Percentiles rank a stretch among this genome's conserved stretches.
These are phyloP conservation scores for Didymella keratinophila DNA, from an alignment of 2,329 filamentous ascomycete species.

Conservation along the genomic window DNA sequence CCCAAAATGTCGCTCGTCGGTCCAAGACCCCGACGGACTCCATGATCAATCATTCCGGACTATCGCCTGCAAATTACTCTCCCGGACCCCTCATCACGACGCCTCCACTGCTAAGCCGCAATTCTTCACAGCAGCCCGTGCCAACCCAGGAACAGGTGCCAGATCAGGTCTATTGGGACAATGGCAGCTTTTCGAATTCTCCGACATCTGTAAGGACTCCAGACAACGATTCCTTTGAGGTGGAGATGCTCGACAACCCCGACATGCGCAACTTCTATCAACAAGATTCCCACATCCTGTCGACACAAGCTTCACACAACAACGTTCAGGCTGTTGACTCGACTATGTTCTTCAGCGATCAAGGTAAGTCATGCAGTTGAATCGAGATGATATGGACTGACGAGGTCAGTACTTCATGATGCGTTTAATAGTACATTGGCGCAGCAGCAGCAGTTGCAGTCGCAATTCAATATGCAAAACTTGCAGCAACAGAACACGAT, in stretches of 20 bases:
- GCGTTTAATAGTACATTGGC: conserved; percentile 34
- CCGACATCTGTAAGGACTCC: conserved; percentile 48
- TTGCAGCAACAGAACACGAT: conserved; percentile 30
- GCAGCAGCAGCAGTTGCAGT: conserved; percentile 35
- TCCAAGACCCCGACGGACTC: conserved; percentile 49
- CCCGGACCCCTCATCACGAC: conserved; percentile 45
- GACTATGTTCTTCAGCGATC: conserved; percentile 34
- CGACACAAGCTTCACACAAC: conserved; percentile 38
- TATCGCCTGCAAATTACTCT: conserved; percentile 45
- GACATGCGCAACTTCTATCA: conserved; percentile 42
- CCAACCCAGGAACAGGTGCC: conserved; percentile 37
- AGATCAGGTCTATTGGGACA: conserved; percentile 44
- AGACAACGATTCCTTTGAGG: conserved; percentile 44
- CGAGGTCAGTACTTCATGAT: conserved; percentile 35
- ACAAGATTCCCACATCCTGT: conserved; percentile 33
- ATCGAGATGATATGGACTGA: conserved; percentile 19
- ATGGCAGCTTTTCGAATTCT: conserved; percentile 46
- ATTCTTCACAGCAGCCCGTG: conserved; percentile 43
- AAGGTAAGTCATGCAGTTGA: conserved; percentile 28
- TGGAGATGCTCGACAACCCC: conserved; percentile 42
- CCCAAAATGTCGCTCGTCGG: conserved; percentile 35
- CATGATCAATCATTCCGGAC: conserved; percentile 44
- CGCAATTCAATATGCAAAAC: conserved; percentile 29
- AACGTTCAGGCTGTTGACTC: conserved; percentile 33
- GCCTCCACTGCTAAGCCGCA: conserved; percentile 43